Evolutionary conservation across 148 eudicot genomes (phyloP).

Genomic region (Cornus controversa): DNA sequence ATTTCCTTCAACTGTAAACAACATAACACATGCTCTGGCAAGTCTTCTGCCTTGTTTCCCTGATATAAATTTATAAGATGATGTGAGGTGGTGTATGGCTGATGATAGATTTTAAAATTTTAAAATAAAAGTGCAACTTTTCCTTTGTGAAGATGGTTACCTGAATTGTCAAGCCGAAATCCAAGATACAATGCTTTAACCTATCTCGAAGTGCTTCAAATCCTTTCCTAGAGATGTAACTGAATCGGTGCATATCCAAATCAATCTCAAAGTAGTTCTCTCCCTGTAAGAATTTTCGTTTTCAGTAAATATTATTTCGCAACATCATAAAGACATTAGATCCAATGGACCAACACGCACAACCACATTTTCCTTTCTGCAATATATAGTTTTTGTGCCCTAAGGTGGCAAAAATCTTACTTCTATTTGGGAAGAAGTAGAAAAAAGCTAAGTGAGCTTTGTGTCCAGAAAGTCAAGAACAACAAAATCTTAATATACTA

Average conservation of each 20-base stretch:
- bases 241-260: slow-evolving; percentile 89
- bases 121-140: neutral
- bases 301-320: neutral
- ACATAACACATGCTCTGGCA: slow-evolving; percentile 80
- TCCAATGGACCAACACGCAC: neutral
- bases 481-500: neutral
- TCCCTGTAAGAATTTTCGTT: slow-evolving; percentile 44
- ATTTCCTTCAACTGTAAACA: slow-evolving; percentile 80
- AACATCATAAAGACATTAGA: neutral
- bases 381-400: too few relatives aligned
- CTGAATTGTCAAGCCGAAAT: slow-evolving; percentile 91
- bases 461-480: too few relatives aligned
- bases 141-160: slow-evolving; percentile 25
- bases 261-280: slow-evolving; percentile 91
- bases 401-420: neutral
- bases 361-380: too few relatives aligned
- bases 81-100: neutral
- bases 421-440: neutral
- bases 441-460: neutral
- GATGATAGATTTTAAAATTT: neutral
- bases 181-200: slow-evolving; percentile 69
- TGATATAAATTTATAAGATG: slow-evolving; percentile 30
- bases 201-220: slow-evolving; percentile 80
- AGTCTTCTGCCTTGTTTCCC: slow-evolving; percentile 88
- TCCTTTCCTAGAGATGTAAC: slow-evolving; percentile 84